These are phyloP conservation scores for Ogataea glucozyma DNA, from an alignment of 805 yeast species.

Conservation along the genomic window DNA sequence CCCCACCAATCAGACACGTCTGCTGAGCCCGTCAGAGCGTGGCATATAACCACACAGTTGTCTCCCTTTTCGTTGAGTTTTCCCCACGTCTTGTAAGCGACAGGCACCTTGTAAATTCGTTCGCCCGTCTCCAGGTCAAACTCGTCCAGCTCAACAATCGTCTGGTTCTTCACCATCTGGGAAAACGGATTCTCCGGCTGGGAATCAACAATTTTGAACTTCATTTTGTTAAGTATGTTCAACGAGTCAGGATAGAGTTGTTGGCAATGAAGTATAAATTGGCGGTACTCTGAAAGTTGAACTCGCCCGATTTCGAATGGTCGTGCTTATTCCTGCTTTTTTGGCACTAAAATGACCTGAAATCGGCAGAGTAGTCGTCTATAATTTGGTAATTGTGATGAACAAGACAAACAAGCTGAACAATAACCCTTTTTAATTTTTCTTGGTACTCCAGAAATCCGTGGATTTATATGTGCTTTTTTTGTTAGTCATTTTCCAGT, in stretches of 20 bases:
- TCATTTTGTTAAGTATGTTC: slow-evolving; percentile 17
- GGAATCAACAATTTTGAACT: slow-evolving; percentile 41
- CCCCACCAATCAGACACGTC: slow-evolving; percentile 99
- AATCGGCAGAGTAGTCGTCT: too few relatives aligned
- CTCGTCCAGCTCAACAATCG: slow-evolving; percentile 73
- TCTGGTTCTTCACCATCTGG: slow-evolving; percentile 71
- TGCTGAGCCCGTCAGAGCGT: slow-evolving; percentile 93
- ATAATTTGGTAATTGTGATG: too few relatives aligned
- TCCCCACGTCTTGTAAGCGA: slow-evolving; percentile 98
- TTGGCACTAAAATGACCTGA: too few relatives aligned
- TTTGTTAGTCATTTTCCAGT: too few relatives aligned
- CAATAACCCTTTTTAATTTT: too few relatives aligned
- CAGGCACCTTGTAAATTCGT: slow-evolving; percentile 68
- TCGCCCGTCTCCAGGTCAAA: slow-evolving; percentile 83
- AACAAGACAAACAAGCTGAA: too few relatives aligned
- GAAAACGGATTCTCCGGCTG: slow-evolving; percentile 69
- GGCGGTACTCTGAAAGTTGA: too few relatives aligned
- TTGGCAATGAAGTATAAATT: too few relatives aligned
- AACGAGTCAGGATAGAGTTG: too few relatives aligned
- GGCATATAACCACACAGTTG: slow-evolving; percentile 89
- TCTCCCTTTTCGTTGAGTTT: slow-evolving; percentile 63
- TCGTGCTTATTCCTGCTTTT: too few relatives aligned
- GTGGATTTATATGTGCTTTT: background rate
- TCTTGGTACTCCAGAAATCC: too few relatives aligned
- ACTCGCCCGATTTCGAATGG: too few relatives aligned